phyloP scores from a whole-genome alignment of 352 stramenopile genomes.

The Phytophthora multivora region DNA sequence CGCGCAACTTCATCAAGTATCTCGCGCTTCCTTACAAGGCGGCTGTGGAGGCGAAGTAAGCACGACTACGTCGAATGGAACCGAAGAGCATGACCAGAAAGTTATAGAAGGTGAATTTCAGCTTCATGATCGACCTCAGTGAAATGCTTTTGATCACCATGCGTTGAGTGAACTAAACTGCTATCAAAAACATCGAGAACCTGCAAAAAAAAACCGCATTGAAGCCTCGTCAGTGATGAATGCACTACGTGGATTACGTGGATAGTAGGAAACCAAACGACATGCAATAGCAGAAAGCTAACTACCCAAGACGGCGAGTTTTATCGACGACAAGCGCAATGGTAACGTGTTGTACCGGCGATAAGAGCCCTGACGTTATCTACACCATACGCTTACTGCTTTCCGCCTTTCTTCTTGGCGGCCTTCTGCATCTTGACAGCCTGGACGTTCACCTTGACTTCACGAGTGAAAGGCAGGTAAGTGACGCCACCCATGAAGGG shows the following conservation, averaged over 20 bases:
- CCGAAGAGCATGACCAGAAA: not conserved
- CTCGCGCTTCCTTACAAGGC: slow-evolving; percentile 79
- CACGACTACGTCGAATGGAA: not conserved
- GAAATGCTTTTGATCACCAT: too few species aligned
- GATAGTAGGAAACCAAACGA: slow-evolving; percentile 17
- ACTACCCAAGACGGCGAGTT: slow-evolving; percentile 13
- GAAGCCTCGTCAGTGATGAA: not conserved
- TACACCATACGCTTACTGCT: slow-evolving; percentile 52
- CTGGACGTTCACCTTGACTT: slow-evolving; percentile 92
- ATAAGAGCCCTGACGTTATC: slow-evolving; percentile 19
- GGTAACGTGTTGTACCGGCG: slow-evolving; percentile 22
- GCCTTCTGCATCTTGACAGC: slow-evolving; percentile 96
- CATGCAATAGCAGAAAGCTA: slow-evolving; percentile 15
- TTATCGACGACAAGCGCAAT: slow-evolving; percentile 20
- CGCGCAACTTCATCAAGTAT: slow-evolving; percentile 88
- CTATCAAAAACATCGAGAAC: too few species aligned
- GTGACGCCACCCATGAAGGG: slow-evolving; percentile 98
- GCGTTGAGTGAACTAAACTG: too few species aligned
- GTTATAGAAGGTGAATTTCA: slow-evolving; percentile 8
- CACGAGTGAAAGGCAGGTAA: slow-evolving; percentile 98
- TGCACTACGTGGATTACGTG: slow-evolving; percentile 28
- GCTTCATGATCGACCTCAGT: not conserved
- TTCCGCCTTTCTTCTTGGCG: slow-evolving; percentile 90
- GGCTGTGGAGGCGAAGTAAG: slow-evolving; percentile 39
- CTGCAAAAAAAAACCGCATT: too few species aligned